A percentile compares a stretch with the other conserved stretches of the same genome.
Evolutionary conservation across 2,329 filamentous ascomycete genomes (phyloP).

Genomic region (Dactylellina drechsleri): DNA sequence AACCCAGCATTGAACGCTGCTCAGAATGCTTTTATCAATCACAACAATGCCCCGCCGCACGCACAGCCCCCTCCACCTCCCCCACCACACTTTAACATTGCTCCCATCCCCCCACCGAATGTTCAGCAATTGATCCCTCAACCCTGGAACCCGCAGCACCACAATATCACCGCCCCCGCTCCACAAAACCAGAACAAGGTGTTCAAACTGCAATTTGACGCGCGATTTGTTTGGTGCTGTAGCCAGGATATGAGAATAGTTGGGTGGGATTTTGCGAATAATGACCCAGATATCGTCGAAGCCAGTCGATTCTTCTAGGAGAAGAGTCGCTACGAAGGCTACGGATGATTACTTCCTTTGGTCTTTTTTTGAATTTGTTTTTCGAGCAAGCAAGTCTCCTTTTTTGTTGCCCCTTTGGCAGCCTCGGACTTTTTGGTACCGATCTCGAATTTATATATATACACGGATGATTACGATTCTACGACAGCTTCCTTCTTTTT

Average conservation of each 20-base stretch:
- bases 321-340: slow-evolving; percentile 25
- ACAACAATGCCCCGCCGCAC: slow-evolving; percentile 12
- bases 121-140: slow-evolving; percentile 57
- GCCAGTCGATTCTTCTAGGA: slow-evolving; percentile 78
- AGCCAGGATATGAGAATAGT: slow-evolving; percentile 91
- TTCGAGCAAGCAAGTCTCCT: slow-evolving; percentile 12
- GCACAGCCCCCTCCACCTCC: slow-evolving; percentile 21
- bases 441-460: not conserved
- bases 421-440: not conserved
- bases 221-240: slow-evolving; percentile 90
- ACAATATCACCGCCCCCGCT: slow-evolving; percentile 34
- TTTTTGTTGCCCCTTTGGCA: slow-evolving; percentile 1
- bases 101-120: slow-evolving; percentile 46
- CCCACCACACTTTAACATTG: slow-evolving; percentile 44
- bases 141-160: slow-evolving; percentile 56
- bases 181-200: slow-evolving; percentile 68
- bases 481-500: slow-evolving; percentile 14
- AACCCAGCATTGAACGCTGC: slow-evolving; percentile 45
- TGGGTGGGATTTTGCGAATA: slow-evolving; percentile 96
- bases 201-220: slow-evolving; percentile 97
- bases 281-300: slow-evolving; percentile 80
- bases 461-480: slow-evolving; percentile 3
- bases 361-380: not conserved
- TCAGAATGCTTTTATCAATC: slow-evolving; percentile 43
- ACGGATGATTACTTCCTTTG: slow-evolving; percentile 11